A percentile compares a stretch with the other conserved stretches of the same genome.
phyloP scores from a whole-genome alignment of 345 rosid genomes.

The Streptanthus diversifolius region DNA sequence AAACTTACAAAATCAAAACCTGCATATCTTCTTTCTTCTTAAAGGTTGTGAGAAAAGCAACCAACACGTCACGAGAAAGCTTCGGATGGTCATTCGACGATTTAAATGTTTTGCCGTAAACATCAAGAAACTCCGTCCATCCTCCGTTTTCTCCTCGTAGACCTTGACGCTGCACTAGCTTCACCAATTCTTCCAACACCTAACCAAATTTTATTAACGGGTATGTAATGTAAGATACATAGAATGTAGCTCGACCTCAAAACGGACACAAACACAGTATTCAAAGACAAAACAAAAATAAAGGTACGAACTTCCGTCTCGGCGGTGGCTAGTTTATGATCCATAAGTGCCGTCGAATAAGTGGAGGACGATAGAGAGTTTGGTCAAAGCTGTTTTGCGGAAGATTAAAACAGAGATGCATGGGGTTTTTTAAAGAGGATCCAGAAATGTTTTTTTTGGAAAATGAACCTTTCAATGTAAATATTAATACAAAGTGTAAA shows the following conservation, averaged over 20 bases:
- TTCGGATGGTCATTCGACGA: conserved; percentile 49
- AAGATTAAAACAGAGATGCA: neutral
- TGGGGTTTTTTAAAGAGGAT: neutral
- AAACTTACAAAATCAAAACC: neutral
- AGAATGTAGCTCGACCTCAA: neutral
- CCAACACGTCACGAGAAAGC: conserved; percentile 42
- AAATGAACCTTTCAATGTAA: neutral
- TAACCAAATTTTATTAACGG: neutral
- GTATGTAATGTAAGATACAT: neutral
- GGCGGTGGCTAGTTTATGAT: neutral
- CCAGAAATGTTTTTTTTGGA: neutral
- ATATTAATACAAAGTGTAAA: neutral
- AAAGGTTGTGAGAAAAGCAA: conserved; percentile 55
- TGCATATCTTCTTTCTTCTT: conserved; percentile 25
- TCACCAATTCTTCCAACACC: conserved; percentile 63
- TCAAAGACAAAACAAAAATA: neutral
- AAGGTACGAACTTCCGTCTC: neutral
- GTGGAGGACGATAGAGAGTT: neutral
- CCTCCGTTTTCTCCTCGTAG: conserved; percentile 45
- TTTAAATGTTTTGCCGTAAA: conserved; percentile 39
- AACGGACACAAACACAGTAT: neutral
- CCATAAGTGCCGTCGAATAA: neutral
- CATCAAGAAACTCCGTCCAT: conserved; percentile 60
- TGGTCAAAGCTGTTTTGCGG: neutral
- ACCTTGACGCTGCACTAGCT: conserved; percentile 44